Evolutionary conservation across 164 flowering plant species (phyloP).

Genomic region (Macadamia tetraphylla): DNA sequence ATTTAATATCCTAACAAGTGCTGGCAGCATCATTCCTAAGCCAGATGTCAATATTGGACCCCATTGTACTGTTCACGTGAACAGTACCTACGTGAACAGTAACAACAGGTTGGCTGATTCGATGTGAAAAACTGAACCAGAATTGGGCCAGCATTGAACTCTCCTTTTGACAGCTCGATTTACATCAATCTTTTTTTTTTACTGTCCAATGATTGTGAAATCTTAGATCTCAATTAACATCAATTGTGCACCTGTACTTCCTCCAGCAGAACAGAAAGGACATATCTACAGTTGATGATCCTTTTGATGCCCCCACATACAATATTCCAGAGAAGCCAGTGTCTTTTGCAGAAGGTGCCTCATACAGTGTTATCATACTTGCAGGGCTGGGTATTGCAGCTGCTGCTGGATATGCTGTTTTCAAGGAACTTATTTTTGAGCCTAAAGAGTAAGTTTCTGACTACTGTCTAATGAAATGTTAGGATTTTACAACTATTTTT

Average conservation of each 20-base stretch:
- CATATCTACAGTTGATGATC: slow-evolving; percentile 72
- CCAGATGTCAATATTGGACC: too few species aligned
- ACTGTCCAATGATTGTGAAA: not conserved
- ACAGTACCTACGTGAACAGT: too few species aligned
- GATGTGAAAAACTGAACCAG: too few species aligned
- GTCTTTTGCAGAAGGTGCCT: slow-evolving; percentile 88
- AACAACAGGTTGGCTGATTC: too few species aligned
- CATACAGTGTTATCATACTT: slow-evolving; percentile 76
- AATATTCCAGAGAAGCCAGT: slow-evolving; percentile 96
- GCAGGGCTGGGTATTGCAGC: slow-evolving; percentile 87
- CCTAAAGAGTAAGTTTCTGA: slow-evolving; percentile 73
- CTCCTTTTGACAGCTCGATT: too few species aligned
- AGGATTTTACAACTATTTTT: not conserved
- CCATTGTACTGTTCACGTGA: too few species aligned
- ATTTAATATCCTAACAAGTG: too few species aligned
- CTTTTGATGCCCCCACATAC: slow-evolving; percentile 95
- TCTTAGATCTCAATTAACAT: not conserved
- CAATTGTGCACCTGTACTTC: not conserved
- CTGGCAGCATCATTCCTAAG: too few species aligned
- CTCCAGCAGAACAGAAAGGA: slow-evolving; percentile 53
- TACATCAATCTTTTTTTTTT: not conserved
- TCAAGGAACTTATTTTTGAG: slow-evolving; percentile 79
- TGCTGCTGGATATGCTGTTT: slow-evolving; percentile 81
- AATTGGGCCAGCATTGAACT: too few species aligned
- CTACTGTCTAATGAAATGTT: not conserved